Evolutionary conservation across 306 rosid species (phyloP), one percentile per base, ranked within the genome.

Genomic region (Abrus pulchellus): DNA sequence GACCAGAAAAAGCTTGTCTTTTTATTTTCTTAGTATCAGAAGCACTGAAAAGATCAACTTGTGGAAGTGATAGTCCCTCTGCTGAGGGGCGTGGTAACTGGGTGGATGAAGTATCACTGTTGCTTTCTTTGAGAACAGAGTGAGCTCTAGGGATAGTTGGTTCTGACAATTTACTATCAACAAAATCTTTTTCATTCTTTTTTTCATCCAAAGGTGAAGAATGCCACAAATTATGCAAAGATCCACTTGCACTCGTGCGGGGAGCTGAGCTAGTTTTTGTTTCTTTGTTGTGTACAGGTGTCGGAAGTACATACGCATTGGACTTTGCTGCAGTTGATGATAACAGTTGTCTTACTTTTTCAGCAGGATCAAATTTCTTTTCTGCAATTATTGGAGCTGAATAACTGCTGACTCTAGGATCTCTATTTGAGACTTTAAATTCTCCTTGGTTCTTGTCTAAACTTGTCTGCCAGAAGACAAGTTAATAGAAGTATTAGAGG

Each of bases 281-380:
- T 76, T 87, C 93, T 85, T 85, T 92, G 68, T 88, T 85, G 82
- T 89, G 84, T 32, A 77, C 74, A 43, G 98, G 98, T 62, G 95
- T 92, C 77, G 98, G 98, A 74, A 94, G 90, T 52, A 90, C 98
- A 65, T 94, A 94, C 33, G 95, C 85, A 85, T 84, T 76, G 72
- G 92, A 83, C 87, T 83, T 92, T 63, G 88, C 67, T 27, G 92
- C 5, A 61, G 91, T 50, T 72, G 88, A 77, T 32, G 76, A 73
- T 73, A 78, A 76, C 68, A 87, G 38, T 77, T 92, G 92, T 82
- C 82, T 92, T 28, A 83, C 90, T 86, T 80, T 94, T 81, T 92
- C 98, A 81, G 94, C 95, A 5, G 87, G 91, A 85, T 94, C 98
- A 86, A 89, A 92, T 84, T 90, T 91, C 87, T 87, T 90, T 82